Conservation (phyloP, 1,284 basidiomycete genomes). For the Phlebopus sp. region DNA sequence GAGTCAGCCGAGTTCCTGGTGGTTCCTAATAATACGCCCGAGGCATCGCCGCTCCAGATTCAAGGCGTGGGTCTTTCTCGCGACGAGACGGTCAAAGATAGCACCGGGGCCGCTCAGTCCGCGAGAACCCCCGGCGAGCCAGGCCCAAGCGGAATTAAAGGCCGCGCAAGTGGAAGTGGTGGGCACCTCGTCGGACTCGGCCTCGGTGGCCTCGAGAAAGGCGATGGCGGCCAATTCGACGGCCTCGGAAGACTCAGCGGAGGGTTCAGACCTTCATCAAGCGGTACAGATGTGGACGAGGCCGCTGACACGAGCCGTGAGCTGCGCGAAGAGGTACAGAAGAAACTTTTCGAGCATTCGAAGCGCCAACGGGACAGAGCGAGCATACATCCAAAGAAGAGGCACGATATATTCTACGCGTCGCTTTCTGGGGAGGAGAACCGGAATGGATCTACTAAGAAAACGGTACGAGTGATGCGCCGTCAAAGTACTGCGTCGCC, state of each 20-base stretch:
- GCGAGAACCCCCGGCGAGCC: not conserved
- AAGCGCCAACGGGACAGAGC: constrained; percentile 17
- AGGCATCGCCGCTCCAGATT: not conserved
- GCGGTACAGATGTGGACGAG: constrained; percentile 4
- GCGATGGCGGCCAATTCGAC: constrained; percentile 24
- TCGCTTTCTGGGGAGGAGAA: constrained; percentile 11
- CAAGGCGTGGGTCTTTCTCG: not conserved
- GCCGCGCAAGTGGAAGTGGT: too few relatives aligned
- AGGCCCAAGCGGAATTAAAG: not conserved
- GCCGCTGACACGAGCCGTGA: not conserved
- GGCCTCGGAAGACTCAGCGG: constrained; percentile 28
- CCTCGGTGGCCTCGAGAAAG: constrained; percentile 22
- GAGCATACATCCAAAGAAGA: constrained; percentile 19
- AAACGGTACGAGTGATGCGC: constrained; percentile 12
- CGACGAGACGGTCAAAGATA: not conserved
- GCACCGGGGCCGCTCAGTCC: not conserved
- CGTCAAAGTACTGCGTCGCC: constrained; percentile 19
- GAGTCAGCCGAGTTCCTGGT: constrained; percentile 11
- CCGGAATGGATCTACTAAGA: not conserved
- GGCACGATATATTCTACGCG: constrained; percentile 30
- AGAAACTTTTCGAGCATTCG: constrained; percentile 17
- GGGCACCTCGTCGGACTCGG: constrained; percentile 21
- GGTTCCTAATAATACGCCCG: constrained; percentile 30
- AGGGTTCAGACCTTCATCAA: constrained; percentile 17
- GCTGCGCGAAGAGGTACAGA: constrained; percentile 19